These are phyloP conservation scores for Salix caprea DNA, from an alignment of 345 rosid genomes.

Conservation along the genomic window DNA sequence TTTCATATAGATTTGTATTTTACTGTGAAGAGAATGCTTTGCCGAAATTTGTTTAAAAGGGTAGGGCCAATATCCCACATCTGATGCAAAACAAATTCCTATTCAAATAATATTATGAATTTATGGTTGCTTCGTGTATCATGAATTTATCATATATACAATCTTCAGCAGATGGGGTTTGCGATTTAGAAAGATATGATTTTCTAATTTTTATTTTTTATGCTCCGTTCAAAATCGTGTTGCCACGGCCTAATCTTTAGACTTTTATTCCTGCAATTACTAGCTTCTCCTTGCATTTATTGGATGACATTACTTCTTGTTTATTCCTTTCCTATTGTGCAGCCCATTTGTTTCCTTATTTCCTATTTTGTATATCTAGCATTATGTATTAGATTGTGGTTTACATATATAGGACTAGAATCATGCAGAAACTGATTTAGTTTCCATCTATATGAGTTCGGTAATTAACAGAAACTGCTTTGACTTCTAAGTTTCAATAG, in stretches of 20 bases:
- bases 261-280: background rate
- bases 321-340: no score
- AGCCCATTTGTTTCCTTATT: no score
- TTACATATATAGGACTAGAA: no score
- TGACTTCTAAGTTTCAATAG: background rate
- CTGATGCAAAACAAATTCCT: background rate
- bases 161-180: background rate
- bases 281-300: background rate
- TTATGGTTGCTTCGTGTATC: background rate
- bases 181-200: background rate
- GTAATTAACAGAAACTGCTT: constrained; percentile 27
- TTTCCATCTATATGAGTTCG: constrained; percentile 41
- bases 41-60: background rate
- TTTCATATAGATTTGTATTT: background rate
- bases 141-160: background rate
- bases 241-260: no score
- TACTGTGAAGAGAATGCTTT: background rate
- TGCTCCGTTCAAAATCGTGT: no score
- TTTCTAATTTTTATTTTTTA: background rate
- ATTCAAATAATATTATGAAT: constrained; percentile 3
- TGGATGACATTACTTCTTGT: background rate
- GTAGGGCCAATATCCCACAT: background rate
- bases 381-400: no score
- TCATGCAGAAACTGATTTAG: no score
- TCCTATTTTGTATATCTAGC: no score